A percentile compares a stretch with the other conserved stretches of the same genome.
Evolutionary conservation across 352 stramenopile species (phyloP).

Genomic region (Heterotrichella gracilis): DNA sequence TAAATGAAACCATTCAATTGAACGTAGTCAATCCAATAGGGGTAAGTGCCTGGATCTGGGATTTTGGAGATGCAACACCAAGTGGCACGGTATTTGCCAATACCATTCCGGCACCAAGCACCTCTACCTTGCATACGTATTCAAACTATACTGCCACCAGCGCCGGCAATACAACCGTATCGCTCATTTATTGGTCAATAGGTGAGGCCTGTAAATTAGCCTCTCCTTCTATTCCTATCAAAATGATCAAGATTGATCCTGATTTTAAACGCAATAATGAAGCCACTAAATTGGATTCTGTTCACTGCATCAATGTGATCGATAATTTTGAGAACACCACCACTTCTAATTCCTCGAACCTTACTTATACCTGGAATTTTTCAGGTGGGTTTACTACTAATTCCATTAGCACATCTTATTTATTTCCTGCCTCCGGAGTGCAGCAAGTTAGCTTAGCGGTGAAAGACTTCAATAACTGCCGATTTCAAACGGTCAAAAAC

Average conservation of each 20-base stretch:
- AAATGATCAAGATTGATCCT: not conserved
- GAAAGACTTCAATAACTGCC: not conserved
- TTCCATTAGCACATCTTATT: not conserved
- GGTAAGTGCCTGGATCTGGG: not conserved
- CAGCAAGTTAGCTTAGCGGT: not conserved
- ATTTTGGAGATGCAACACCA: not conserved
- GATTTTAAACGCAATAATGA: constrained; percentile 8
- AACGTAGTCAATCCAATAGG: not conserved
- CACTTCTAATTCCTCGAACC: not conserved
- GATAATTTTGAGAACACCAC: not conserved
- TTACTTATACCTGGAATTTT: not conserved
- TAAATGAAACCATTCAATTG: not conserved
- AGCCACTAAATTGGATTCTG: not conserved
- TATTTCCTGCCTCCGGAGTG: not conserved
- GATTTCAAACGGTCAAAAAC: not conserved
- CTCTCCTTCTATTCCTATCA: not conserved
- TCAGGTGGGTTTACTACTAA: not conserved
- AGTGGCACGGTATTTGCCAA: not conserved
- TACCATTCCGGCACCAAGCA: not conserved
- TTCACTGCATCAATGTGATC: not conserved
- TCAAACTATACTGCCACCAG: not conserved
- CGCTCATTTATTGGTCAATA: not conserved
- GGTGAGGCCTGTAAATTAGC: not conserved
- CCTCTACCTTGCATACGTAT: not conserved
- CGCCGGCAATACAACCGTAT: not conserved